Conservation (phyloP, 768 basidiomycete species). For the Russula earlei region DNA sequence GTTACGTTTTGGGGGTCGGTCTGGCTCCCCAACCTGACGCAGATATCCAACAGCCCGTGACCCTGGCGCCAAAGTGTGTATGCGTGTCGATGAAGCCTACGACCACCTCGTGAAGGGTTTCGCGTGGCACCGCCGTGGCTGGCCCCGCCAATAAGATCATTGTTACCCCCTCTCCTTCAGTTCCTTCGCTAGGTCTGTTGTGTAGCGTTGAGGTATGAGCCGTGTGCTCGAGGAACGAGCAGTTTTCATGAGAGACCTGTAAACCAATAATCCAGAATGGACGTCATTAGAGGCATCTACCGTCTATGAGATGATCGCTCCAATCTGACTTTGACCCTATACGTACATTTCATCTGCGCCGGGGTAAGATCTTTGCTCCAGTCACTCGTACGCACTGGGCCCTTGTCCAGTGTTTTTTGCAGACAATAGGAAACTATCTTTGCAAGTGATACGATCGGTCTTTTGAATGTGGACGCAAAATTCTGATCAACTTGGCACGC, state of each 20-base stretch:
- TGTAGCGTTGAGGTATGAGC: constrained; percentile 22
- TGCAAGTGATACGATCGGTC: constrained; percentile 35
- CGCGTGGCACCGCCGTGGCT: no score
- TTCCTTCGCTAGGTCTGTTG: constrained; percentile 24
- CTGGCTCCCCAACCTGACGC: constrained; percentile 29
- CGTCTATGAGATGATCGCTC: neutral
- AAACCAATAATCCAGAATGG: constrained; percentile 38
- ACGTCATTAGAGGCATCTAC: constrained; percentile 46
- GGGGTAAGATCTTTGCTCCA: constrained; percentile 34
- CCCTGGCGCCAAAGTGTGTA: constrained; percentile 37
- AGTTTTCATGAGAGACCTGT: constrained; percentile 29
- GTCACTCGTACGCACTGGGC: constrained; percentile 37
- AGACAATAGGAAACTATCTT: constrained; percentile 37
- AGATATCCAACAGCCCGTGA: constrained; percentile 32
- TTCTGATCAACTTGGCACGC: constrained; percentile 32
- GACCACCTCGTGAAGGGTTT: neutral
- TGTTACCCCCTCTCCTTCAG: neutral
- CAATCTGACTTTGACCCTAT: neutral
- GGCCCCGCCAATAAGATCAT: neutral
- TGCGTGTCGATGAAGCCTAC: constrained; percentile 29
- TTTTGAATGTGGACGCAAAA: constrained; percentile 28
- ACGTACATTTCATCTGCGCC: constrained; percentile 34
- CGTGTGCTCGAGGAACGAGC: constrained; percentile 22
- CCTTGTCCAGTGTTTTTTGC: constrained; percentile 33
- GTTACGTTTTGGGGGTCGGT: constrained; percentile 36